Conservation (phyloP, 352 stramenopile species). For the Pythium scleroteichum region DNA sequence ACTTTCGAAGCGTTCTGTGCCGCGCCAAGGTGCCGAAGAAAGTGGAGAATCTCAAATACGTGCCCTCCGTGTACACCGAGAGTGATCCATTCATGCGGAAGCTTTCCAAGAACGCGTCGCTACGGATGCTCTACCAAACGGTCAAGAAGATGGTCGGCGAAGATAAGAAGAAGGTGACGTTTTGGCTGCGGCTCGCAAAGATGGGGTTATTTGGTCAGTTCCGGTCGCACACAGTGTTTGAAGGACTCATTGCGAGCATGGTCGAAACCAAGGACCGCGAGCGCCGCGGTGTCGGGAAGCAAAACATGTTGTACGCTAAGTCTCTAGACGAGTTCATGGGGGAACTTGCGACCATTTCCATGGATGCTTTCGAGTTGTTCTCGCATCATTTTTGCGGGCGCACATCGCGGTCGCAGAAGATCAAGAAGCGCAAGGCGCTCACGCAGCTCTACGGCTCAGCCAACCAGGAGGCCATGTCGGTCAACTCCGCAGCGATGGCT, state of each 20-base stretch:
- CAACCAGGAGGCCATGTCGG: slow-evolving; percentile 3
- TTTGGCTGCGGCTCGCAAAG: slow-evolving; percentile 73
- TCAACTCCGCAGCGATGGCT: slow-evolving; percentile 7
- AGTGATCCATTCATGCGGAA: slow-evolving; percentile 80
- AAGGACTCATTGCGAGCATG: slow-evolving; percentile 79
- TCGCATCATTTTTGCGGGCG: slow-evolving; percentile 70
- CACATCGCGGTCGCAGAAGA: slow-evolving; percentile 70
- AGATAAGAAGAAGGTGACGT: slow-evolving; percentile 45
- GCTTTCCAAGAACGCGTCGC: slow-evolving; percentile 73
- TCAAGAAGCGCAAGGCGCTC: slow-evolving; percentile 51
- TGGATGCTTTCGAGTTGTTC: slow-evolving; percentile 81
- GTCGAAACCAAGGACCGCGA: slow-evolving; percentile 84
- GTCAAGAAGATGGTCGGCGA: slow-evolving; percentile 38
- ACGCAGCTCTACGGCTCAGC: slow-evolving; percentile 12
- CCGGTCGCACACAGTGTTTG: slow-evolving; percentile 68
- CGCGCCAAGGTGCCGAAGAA: slow-evolving; percentile 71
- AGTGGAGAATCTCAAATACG: slow-evolving; percentile 79
- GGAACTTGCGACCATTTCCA: slow-evolving; percentile 55
- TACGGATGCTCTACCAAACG: slow-evolving; percentile 64
- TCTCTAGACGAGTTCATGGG: slow-evolving; percentile 78
- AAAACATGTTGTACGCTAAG: slow-evolving; percentile 83
- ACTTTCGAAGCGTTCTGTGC: slow-evolving; percentile 77
- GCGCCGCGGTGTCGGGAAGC: slow-evolving; percentile 75
- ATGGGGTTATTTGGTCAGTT: slow-evolving; percentile 78
- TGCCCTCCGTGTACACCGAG: slow-evolving; percentile 73